Evolutionary conservation across 2,329 filamentous ascomycete species (phyloP).

Genomic region (Myriosclerotinia scirpicola): DNA sequence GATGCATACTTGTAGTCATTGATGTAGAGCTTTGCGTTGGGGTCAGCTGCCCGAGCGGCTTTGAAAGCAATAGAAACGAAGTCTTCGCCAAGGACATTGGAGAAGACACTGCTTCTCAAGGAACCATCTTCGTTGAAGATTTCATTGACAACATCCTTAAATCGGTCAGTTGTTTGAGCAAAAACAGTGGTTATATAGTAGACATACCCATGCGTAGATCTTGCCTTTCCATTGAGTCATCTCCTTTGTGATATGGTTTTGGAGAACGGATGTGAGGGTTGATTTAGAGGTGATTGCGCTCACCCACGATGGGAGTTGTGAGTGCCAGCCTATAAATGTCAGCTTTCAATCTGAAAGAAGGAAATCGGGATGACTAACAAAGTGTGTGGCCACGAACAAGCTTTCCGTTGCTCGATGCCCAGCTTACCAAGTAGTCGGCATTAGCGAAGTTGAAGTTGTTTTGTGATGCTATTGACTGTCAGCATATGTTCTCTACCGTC

Average conservation of each 20-base stretch:
- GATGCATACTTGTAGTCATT: conserved; percentile 63
- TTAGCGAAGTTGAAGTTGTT: conserved; percentile 55
- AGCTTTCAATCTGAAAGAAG: conserved; percentile 56
- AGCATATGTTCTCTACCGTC: not conserved
- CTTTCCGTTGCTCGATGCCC: conserved; percentile 56
- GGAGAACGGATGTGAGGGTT: conserved; percentile 55
- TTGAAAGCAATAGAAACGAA: conserved; percentile 70
- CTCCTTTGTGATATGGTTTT: conserved; percentile 59
- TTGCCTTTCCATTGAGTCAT: conserved; percentile 62
- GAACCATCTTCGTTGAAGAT: conserved; percentile 51
- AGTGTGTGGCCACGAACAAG: conserved; percentile 65
- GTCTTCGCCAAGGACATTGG: conserved; percentile 65
- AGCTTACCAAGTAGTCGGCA: conserved; percentile 62
- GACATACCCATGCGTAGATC: conserved; percentile 52
- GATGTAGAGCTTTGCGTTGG: conserved; percentile 69
- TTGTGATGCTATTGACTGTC: conserved; percentile 36
- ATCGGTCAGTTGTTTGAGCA: not conserved
- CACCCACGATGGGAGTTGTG: conserved; percentile 60
- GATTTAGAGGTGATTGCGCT: conserved; percentile 48
- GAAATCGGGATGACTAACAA: conserved; percentile 46
- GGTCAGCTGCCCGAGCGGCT: conserved; percentile 65
- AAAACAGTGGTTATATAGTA: not conserved
- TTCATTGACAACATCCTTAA: conserved; percentile 61
- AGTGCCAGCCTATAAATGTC: conserved; percentile 57
- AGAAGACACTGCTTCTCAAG: conserved; percentile 53